Conservation (phyloP, 176 grass and related monocot genomes). For the Cenchrus purpureus region DNA sequence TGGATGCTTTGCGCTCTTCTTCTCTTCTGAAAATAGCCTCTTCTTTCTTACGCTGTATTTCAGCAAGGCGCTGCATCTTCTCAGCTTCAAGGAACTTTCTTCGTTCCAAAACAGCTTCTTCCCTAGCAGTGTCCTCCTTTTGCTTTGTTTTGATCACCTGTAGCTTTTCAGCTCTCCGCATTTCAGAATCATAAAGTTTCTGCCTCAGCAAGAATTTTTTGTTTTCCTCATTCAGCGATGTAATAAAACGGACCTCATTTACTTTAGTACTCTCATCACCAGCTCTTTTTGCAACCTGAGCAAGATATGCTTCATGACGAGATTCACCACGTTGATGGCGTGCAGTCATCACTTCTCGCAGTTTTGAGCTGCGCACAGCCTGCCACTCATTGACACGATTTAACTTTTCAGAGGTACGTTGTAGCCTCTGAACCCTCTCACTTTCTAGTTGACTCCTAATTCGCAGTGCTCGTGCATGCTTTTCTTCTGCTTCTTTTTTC, state of each 20-base stretch:
- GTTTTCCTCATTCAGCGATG: constrained; percentile 96
- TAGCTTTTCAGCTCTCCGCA: constrained; percentile 98
- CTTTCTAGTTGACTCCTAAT: constrained; percentile 97
- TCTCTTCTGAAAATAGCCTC: constrained; percentile 97
- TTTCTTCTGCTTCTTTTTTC: constrained; percentile 97
- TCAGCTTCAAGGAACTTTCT: constrained; percentile 96
- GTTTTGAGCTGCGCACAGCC: constrained; percentile 89
- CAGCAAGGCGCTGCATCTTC: constrained; percentile 95
- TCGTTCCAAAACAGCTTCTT: constrained; percentile 97
- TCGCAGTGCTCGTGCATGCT: constrained; percentile 82
- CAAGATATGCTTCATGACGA: constrained; percentile 92
- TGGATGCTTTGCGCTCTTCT: constrained; percentile 98
- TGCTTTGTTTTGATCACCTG: constrained; percentile 97
- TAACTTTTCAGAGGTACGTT: constrained; percentile 95
- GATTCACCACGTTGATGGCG: constrained; percentile 92
- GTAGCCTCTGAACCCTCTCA: constrained; percentile 94
- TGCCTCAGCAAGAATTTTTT: constrained; percentile 95
- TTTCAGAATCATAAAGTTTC: constrained; percentile 93
- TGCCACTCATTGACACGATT: constrained; percentile 97
- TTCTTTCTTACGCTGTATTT: constrained; percentile 98
- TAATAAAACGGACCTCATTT: constrained; percentile 99
- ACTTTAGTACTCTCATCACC: constrained; percentile 99
- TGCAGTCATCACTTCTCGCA: constrained; percentile 95
- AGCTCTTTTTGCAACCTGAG: constrained; percentile 89
- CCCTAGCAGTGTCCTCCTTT: constrained; percentile 97